Evolutionary conservation across 805 yeast species (phyloP).

Genomic region (Hanseniaspora lachancei): DNA sequence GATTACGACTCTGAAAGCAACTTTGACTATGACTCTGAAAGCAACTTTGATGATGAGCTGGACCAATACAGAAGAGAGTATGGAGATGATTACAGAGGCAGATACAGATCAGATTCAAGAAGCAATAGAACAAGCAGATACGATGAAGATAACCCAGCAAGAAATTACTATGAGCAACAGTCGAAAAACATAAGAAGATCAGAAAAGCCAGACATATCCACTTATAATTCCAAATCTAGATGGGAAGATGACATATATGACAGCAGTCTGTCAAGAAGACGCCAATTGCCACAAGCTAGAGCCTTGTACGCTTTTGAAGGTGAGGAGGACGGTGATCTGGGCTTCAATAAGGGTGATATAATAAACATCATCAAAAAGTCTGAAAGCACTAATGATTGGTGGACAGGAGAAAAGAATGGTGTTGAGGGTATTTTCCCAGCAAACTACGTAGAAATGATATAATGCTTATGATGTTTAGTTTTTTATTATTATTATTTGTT

Average conservation of each 20-base stretch:
- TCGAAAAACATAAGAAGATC: slow-evolving; percentile 13
- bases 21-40: slow-evolving; percentile 20
- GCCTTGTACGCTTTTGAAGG: slow-evolving; percentile 84
- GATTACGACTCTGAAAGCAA: slow-evolving; percentile 20
- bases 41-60: slow-evolving; percentile 14
- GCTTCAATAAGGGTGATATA: slow-evolving; percentile 89
- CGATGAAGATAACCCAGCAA: slow-evolving; percentile 30
- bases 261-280: slow-evolving; percentile 32
- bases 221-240: slow-evolving; percentile 28
- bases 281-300: slow-evolving; percentile 55
- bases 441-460: slow-evolving; percentile 67
- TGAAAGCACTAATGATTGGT: slow-evolving; percentile 91
- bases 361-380: slow-evolving; percentile 76
- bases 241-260: slow-evolving; percentile 90
- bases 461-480: neutral
- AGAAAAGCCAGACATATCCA: slow-evolving; percentile 4
- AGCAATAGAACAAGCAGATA: slow-evolving; percentile 21
- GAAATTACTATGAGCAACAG: slow-evolving; percentile 27
- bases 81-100: slow-evolving; percentile 14
- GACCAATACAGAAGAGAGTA: slow-evolving; percentile 14
- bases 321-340: slow-evolving; percentile 83
- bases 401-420: slow-evolving; percentile 87
- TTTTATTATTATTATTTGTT: neutral
- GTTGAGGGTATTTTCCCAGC: slow-evolving; percentile 93
- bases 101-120: neutral